These are phyloP conservation scores for Celoporthe dispersa DNA, from an alignment of 2,329 filamentous ascomycete species.

Conservation along the genomic window DNA sequence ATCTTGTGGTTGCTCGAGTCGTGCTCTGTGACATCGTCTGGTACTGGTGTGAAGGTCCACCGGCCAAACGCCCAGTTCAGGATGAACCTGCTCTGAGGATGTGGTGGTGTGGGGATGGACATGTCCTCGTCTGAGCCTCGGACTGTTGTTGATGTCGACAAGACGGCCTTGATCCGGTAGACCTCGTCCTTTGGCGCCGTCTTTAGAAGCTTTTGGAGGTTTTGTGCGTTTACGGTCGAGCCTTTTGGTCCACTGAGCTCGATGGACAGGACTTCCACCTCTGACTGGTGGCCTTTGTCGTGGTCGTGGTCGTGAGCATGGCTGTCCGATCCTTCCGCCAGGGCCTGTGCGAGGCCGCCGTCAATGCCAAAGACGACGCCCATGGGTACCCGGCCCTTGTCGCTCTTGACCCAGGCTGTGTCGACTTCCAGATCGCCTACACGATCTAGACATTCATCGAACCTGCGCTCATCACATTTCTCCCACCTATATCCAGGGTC, in stretches of 20 bases:
- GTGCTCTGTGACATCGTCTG: conserved; percentile 51
- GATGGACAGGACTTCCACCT: conserved; percentile 92
- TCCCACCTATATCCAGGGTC: conserved; percentile 62
- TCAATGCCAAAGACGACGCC: conserved; percentile 88
- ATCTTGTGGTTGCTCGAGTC: conserved; percentile 58
- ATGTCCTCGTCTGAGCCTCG: conserved; percentile 56
- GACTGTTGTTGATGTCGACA: conserved; percentile 53
- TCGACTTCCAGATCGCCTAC: conserved; percentile 82
- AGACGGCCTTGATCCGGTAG: conserved; percentile 86
- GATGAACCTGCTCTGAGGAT: conserved; percentile 67
- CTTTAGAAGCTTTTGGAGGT: conserved; percentile 70
- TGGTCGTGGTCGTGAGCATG: conserved; percentile 49
- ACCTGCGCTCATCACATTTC: conserved; percentile 68
- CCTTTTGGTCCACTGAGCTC: conserved; percentile 57
- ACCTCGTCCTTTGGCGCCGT: conserved; percentile 88
- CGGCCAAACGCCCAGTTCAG: conserved; percentile 98
- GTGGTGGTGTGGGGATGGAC: conserved; percentile 38
- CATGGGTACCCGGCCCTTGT: conserved; percentile 76
- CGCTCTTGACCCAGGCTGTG: conserved; percentile 82
- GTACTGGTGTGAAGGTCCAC: conserved; percentile 80
- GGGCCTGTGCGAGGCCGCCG: conserved; percentile 68
- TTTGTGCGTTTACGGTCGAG: conserved; percentile 57
- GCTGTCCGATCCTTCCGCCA: conserved; percentile 47
- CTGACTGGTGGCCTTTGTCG: conserved; percentile 70
- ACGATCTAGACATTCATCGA: conserved; percentile 78